Base-by-base conservation (phyloP, 495 filamentous ascomycete genomes). In the Podospora australis region DNA sequence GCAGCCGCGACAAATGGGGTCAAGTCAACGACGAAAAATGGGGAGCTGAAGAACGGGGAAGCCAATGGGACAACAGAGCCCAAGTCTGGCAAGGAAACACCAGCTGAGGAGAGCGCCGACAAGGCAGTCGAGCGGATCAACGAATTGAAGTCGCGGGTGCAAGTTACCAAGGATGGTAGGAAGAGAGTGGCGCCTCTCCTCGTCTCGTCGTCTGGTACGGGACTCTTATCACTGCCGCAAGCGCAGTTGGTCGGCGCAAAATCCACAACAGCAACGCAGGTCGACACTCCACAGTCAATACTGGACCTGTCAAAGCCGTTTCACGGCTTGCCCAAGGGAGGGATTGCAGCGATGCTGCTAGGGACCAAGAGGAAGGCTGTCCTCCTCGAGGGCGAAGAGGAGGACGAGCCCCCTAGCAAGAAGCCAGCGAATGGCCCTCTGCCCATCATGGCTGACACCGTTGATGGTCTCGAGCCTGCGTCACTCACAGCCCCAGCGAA, bases 121-220 rank as follows among this genome's bases (percentile, higher is more conserved):
- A 81, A 82, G 57, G 69, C 80, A 3, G 81, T 70, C 26, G 66
- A 73, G 36, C 83, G 86, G 54, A 71, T 94, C 28, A 86, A 88
- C 41, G 79, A 81, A 45, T 62, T 96, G 49, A 97, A 97, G 64
- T 81, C 88, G 41, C 83, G 91, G 8, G 88, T 96, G 6, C 95
- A 89, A 14, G 86, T 95, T 40, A 95, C 90, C 1, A 96, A 97
- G 64, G 92, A 99, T 45, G 92, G 92, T 14, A 96, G 90, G 68
- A 99, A 97, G 69, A 80, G 94, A 20, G 89, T 99, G 46, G 87
- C 88, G 2, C 92, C 92, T 5, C 66, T 97, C 56, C 76, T 99
- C 3, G 86, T 99, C 13, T 96, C 92, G 3, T 87, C 81, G 16
- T 83, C 86, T 17, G 87, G 85, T 6, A 83, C 79, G 5, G 86